These are phyloP conservation scores for Neurospora crassa DNA, from an alignment of 2,329 filamentous ascomycete genomes.

Conservation along the genomic window DNA sequence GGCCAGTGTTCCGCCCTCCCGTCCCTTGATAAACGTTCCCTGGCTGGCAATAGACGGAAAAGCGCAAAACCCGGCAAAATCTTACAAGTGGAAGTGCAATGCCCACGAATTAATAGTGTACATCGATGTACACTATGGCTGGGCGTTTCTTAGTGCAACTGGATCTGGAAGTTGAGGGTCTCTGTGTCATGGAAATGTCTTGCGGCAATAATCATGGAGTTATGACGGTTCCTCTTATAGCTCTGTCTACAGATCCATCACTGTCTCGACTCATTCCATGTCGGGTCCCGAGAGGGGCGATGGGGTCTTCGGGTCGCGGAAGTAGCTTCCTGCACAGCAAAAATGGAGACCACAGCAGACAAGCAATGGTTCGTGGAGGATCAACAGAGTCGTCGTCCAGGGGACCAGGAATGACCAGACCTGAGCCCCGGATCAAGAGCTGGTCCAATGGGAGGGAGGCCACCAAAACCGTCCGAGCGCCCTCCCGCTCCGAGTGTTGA, in stretches of 20 bases:
- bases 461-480: neutral
- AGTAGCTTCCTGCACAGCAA: neutral
- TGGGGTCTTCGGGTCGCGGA: neutral
- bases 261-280: neutral
- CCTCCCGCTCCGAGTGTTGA: neutral
- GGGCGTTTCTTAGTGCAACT: neutral
- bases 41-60: neutral
- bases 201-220: neutral
- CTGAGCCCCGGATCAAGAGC: neutral
- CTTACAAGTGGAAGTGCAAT: neutral
- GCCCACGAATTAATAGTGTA: too few species aligned
- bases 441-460: slow-evolving; percentile 11
- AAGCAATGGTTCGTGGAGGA: neutral
- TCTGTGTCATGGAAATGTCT: neutral
- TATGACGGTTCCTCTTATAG: neutral
- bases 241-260: neutral
- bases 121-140: neutral
- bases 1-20: neutral
- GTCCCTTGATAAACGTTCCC: neutral
- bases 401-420: neutral
- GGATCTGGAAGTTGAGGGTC: neutral
- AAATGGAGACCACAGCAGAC: neutral
- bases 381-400: neutral
- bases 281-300: neutral
- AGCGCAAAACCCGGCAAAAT: neutral